A percentile compares a stretch with the other conserved stretches of the same genome.
These are phyloP conservation scores for Eucalyptus guilfoylei DNA, from an alignment of 345 rosid genomes.

Conservation along the genomic window DNA sequence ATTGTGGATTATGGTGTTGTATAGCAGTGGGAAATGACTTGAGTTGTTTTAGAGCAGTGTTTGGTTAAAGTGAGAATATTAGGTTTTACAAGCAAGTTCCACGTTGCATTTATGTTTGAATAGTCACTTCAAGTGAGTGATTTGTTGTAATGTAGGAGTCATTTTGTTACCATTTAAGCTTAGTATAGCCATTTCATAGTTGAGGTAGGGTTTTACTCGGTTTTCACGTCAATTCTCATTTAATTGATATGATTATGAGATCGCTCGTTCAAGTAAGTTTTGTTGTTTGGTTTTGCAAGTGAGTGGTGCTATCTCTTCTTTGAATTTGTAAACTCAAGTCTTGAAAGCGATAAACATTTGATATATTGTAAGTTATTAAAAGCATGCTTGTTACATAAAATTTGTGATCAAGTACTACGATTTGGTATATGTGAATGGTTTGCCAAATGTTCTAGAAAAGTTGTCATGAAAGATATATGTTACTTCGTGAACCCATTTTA, in stretches of 20 bases:
- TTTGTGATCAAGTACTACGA: neutral
- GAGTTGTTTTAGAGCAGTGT: neutral
- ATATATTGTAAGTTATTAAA: no score
- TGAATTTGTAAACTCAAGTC: no score
- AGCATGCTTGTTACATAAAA: neutral
- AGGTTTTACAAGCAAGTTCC: neutral
- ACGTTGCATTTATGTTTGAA: neutral
- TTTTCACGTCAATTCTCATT: no score
- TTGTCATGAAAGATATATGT: neutral
- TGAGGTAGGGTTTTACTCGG: neutral
- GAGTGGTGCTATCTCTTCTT: neutral
- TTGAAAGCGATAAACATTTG: no score
- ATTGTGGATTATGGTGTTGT: no score
- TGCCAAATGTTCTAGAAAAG: neutral
- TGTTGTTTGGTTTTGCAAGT: neutral
- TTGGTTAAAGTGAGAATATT: neutral
- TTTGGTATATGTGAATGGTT: no score
- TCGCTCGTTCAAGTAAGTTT: neutral
- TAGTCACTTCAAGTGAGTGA: neutral
- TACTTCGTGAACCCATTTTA: neutral
- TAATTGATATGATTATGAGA: neutral
- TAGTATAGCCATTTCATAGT: no score
- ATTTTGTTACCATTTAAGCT: neutral
- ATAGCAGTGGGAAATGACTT: neutral
- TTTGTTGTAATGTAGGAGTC: neutral